These are phyloP conservation scores for Acer campestre DNA, from an alignment of 345 rosid genomes.

Conservation along the genomic window DNA sequence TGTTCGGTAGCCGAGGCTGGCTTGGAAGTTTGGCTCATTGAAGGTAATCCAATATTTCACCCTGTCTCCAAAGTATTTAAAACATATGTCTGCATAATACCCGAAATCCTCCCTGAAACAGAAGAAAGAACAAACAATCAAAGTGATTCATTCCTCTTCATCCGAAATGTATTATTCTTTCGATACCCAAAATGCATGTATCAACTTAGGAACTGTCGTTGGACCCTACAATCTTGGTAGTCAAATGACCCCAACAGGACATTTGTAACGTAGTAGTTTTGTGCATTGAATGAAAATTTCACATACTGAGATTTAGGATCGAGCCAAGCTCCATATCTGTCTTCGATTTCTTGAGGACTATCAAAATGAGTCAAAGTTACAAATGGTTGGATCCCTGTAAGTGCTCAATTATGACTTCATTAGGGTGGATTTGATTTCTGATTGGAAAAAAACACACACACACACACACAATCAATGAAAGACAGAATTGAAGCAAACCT, in stretches of 20 bases:
- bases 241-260: neutral
- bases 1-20: slow-evolving; percentile 23
- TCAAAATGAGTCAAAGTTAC: slow-evolving; percentile 75
- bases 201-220: neutral
- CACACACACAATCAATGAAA: neutral
- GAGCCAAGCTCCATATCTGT: slow-evolving; percentile 77
- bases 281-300: neutral
- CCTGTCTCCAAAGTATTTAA: slow-evolving; percentile 61
- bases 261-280: too few relatives aligned
- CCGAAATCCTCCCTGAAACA: slow-evolving; percentile 52
- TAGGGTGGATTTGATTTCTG: neutral
- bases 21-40: slow-evolving; percentile 62
- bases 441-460: neutral
- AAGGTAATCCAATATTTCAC: slow-evolving; percentile 62
- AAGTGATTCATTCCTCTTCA: neutral
- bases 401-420: neutral
- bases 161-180: neutral
- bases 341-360: slow-evolving; percentile 72
- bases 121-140: neutral
- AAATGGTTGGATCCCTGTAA: slow-evolving; percentile 77
- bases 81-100: slow-evolving; percentile 57
- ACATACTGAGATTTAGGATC: slow-evolving; percentile 61
- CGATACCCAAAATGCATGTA: neutral
- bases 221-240: neutral
- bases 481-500: slow-evolving; percentile 36